Conservation (phyloP, 1,284 basidiomycete genomes). For the Peniophora sp. region DNA sequence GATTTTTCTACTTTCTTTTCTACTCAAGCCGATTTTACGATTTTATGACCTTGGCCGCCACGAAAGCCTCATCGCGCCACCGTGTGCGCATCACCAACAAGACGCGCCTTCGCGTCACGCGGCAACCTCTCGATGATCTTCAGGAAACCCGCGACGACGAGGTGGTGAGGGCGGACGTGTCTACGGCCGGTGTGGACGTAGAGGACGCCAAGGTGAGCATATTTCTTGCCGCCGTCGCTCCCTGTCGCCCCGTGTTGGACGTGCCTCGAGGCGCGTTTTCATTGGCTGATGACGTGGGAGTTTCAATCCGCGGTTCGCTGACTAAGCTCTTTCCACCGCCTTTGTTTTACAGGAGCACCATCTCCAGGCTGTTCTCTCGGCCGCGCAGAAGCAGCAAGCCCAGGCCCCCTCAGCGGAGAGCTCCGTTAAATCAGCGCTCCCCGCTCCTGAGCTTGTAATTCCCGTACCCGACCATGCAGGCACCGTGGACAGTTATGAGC, state of each 20-base stretch:
- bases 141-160: conserved; percentile 74
- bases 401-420: no score
- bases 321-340: conserved; percentile 33
- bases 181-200: conserved; percentile 67
- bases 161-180: conserved; percentile 55
- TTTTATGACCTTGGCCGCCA: neutral
- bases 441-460: conserved; percentile 33
- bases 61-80: neutral
- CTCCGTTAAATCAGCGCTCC: no score
- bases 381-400: conserved; percentile 33
- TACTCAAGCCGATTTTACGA: neutral
- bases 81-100: neutral
- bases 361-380: conserved; percentile 78
- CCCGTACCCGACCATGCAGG: conserved; percentile 90
- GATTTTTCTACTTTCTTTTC: neutral
- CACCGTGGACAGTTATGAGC: conserved; percentile 65
- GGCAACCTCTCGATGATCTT: conserved; percentile 69
- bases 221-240: conserved; percentile 27
- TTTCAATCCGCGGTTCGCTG: conserved; percentile 53
- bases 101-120: conserved; percentile 47
- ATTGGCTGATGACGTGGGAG: conserved; percentile 36
- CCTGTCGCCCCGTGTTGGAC: conserved; percentile 35
- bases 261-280: conserved; percentile 33
- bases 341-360: conserved; percentile 74
- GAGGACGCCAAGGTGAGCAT: conserved; percentile 82